Base-by-base conservation (phyloP, 768 basidiomycete species). In the Lactarius sp. region DNA sequence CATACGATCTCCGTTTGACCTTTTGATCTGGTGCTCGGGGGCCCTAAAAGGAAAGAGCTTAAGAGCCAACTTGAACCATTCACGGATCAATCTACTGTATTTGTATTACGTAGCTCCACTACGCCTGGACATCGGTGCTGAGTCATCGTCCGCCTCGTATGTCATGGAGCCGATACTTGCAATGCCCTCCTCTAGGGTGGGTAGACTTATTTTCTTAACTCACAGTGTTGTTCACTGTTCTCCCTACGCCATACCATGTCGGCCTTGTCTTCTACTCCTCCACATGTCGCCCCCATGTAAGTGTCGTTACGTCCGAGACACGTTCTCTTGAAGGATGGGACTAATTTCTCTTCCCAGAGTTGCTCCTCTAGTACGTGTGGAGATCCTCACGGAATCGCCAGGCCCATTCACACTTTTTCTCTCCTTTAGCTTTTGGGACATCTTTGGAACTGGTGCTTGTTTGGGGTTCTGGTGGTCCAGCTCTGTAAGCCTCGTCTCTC, bases 391-490 rank as follows among this genome's bases (percentile, higher is more conserved):
- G 34, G 16, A 12, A 16, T 54, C 27, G 12, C 2, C 37, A 14
- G 22, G 9, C 3, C 14, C 10, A 27, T 13, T 54, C n/a, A 64
- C n/a, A 20, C 36, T 0, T 31, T 42, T 37, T 14, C 36, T 22
- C 16, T 13, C 44, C 14, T 4, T 20, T 20, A 64, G 62, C 62
- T 64, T 33, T 52, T 64, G 9, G 62, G 62, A n/a, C 6, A 2
- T 49, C 20, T 56, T 13, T 60, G 63, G 63, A 64, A 56, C 47
- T 64, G 63, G 63, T 16, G 37, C 6, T 33, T 64, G 33, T 60
- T 27, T 37, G 63, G 63, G 0, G 53, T 44, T 22, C 27, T 60
- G 31, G 2, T 60, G 6, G 59, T 60, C 22, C 63, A 64, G 27
- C 4, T 54, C 33, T 64, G 63, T 64, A 42, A 41, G 58, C 9